A percentile compares a stretch with the other conserved stretches of the same genome.
Evolutionary conservation across 2,329 filamentous ascomycete species (phyloP).

Genomic region (Atkinsonella hypoxylon): DNA sequence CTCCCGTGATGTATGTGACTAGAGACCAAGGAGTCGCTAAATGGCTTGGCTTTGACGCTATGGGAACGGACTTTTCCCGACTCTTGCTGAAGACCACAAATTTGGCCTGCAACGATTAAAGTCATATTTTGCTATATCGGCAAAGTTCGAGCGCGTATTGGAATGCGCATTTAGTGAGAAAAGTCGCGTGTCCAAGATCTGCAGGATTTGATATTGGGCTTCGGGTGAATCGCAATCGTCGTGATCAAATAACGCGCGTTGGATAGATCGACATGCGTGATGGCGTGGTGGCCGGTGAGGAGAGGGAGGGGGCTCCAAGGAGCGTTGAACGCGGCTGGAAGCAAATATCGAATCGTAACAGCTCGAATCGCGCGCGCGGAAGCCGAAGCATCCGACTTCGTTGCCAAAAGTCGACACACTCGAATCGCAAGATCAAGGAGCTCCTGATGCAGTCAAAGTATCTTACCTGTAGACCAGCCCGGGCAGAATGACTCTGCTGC

Average conservation of each 20-base stretch:
- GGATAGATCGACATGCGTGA: conserved; percentile 1
- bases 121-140: neutral
- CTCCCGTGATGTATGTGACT: neutral
- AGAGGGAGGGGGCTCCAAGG: neutral
- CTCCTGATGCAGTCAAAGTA: conserved; percentile 12
- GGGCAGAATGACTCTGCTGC: conserved; percentile 89
- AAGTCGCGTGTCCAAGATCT: neutral
- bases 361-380: conserved; percentile 9
- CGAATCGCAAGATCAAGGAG: conserved; percentile 3
- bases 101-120: neutral
- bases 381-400: neutral
- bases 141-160: neutral
- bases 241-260: neutral
- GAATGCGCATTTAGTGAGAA: neutral
- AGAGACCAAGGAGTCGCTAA: neutral
- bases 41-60: neutral
- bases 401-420: neutral
- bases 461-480: conserved; percentile 84
- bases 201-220: neutral
- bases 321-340: neutral
- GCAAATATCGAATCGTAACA: conserved; percentile 8
- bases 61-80: neutral
- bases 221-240: neutral
- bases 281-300: neutral
- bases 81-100: no score